phyloP scores from a whole-genome alignment of 2,329 filamentous ascomycete genomes.

The Talaromyces sp. region DNA sequence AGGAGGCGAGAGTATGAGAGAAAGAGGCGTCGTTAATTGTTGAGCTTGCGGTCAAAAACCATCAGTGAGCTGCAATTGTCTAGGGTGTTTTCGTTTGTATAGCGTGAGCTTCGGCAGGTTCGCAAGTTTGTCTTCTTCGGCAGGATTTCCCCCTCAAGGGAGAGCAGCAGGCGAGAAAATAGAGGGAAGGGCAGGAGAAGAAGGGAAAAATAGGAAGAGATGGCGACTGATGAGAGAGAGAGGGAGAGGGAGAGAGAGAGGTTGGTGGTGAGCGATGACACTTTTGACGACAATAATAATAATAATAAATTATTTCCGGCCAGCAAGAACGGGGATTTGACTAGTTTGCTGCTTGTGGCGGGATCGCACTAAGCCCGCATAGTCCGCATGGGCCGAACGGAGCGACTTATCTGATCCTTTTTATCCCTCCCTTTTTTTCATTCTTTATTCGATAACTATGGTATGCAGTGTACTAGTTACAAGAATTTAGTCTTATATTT shows the following conservation, averaged over 20 bases:
- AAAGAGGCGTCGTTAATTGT: not conserved
- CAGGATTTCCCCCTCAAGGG: not conserved
- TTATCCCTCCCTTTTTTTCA: not conserved
- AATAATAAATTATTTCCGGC: conserved; percentile 1
- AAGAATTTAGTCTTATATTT: no score
- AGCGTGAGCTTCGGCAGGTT: not conserved
- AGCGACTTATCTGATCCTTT: not conserved
- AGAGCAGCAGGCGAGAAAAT: not conserved
- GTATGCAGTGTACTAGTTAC: no score
- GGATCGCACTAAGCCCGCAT: not conserved
- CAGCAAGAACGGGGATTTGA: not conserved
- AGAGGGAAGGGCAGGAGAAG: not conserved
- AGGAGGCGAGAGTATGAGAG: not conserved
- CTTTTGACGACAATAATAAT: not conserved
- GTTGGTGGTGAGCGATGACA: not conserved
- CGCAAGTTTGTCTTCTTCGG: not conserved
- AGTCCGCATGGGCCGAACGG: not conserved
- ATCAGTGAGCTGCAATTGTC: not conserved
- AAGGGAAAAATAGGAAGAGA: not conserved
- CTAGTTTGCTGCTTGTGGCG: not conserved
- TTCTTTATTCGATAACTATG: no score
- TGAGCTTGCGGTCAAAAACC: not conserved
- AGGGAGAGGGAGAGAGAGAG: not conserved
- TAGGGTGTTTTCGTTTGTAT: not conserved
- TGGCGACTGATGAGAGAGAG: not conserved